Conservation (phyloP, 2,329 filamentous ascomycete genomes). For the Ophiostoma tasmaniense region DNA sequence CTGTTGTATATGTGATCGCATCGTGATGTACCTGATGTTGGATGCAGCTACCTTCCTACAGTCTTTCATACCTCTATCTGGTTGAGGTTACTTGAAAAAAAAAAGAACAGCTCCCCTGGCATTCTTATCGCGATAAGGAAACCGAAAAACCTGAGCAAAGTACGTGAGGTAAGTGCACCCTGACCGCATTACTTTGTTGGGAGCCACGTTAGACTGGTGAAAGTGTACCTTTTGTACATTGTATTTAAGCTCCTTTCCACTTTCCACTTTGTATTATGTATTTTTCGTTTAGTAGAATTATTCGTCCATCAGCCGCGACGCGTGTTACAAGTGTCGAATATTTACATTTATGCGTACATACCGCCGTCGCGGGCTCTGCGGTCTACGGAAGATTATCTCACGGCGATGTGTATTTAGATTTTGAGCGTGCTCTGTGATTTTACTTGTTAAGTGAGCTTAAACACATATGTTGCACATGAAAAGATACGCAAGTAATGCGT, state of each 20-base stretch:
- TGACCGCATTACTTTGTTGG: neutral
- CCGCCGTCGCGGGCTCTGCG: neutral
- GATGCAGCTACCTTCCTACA: neutral
- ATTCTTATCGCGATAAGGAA: neutral
- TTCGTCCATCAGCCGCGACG: neutral
- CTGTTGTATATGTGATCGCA: neutral
- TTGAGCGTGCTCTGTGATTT: neutral
- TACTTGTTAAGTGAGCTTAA: neutral
- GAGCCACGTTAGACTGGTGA: neutral
- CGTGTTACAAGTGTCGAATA: neutral
- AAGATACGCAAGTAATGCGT: too few relatives aligned
- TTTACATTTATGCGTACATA: neutral
- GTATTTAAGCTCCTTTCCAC: neutral
- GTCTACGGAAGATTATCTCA: neutral
- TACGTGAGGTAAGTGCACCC: neutral
- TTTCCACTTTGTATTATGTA: neutral
- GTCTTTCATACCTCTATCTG: too few relatives aligned
- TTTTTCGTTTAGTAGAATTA: neutral
- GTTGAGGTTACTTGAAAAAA: neutral
- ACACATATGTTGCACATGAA: too few relatives aligned
- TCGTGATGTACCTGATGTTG: neutral
- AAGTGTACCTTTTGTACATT: neutral
- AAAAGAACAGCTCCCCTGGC: neutral
- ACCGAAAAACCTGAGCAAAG: neutral
- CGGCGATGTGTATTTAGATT: neutral